Percentiles rank a stretch among this genome's conserved stretches.
Conservation (phyloP, 306 rosid species). For the Vigna nakashimae region DNA sequence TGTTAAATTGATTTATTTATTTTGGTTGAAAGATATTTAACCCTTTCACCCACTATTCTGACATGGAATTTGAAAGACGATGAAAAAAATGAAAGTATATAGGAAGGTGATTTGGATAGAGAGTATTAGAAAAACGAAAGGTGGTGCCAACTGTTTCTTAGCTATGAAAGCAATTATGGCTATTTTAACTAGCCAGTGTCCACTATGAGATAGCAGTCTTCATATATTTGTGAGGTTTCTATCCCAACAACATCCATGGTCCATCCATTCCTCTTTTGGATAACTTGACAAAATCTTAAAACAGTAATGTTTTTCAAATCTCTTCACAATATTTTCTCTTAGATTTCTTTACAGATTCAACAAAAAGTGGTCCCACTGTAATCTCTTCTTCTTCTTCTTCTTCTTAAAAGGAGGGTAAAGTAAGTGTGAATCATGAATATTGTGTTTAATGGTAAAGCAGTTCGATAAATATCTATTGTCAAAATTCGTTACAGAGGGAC, state of each 20-base stretch:
- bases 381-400: neutral
- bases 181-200: slow-evolving; percentile 40
- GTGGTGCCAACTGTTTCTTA: slow-evolving; percentile 39
- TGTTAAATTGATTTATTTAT: too few species aligned
- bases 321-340: neutral
- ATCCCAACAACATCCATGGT: slow-evolving; percentile 37
- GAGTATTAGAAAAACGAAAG: neutral
- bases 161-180: slow-evolving; percentile 47
- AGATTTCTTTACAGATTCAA: neutral
- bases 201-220: slow-evolving; percentile 35
- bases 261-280: slow-evolving; percentile 40
- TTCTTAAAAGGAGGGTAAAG: neutral
- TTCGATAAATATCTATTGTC: neutral
- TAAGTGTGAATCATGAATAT: neutral
- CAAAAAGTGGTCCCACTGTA: neutral
- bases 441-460: neutral
- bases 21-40: too few species aligned
- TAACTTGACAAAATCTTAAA: neutral
- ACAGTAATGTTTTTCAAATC: neutral
- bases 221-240: slow-evolving; percentile 31
- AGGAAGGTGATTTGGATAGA: too few species aligned
- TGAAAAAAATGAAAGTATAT: too few species aligned
- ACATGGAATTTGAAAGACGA: too few species aligned
- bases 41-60: too few species aligned
- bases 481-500: too few species aligned